phyloP scores from a whole-genome alignment of 2,329 filamentous ascomycete species.

The Aureobasidium sp. region DNA sequence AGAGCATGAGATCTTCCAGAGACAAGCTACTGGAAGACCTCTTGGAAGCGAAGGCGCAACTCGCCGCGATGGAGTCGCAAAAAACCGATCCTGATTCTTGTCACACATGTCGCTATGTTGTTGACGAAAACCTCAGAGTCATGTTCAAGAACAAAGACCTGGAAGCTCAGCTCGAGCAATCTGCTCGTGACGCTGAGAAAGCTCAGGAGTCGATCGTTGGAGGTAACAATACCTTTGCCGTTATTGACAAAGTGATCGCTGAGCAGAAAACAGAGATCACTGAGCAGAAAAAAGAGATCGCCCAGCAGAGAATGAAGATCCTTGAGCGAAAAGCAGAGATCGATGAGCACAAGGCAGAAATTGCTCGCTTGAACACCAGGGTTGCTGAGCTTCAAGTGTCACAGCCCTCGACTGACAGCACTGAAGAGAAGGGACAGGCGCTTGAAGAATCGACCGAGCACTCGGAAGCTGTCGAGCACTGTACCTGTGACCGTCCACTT shows the following conservation, averaged over 20 bases:
- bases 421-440: background rate
- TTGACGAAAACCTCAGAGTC: background rate
- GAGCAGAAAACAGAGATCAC: background rate
- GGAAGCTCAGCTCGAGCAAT: background rate
- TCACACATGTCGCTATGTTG: background rate
- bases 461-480: background rate
- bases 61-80: background rate
- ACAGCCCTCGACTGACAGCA: background rate
- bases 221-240: background rate
- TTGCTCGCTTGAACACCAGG: background rate
- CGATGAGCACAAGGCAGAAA: background rate
- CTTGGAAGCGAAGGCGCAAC: background rate
- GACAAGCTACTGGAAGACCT: background rate
- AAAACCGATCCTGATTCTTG: background rate
- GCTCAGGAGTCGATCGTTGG: background rate
- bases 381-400: background rate
- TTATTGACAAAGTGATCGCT: background rate
- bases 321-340: background rate
- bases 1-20: background rate
- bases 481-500: background rate
- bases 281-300: background rate
- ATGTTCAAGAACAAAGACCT: background rate
- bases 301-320: background rate
- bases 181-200: background rate
- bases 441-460: background rate